Base-by-base conservation (phyloP, 129 eudicot species). In the Apium graveolens region DNA sequence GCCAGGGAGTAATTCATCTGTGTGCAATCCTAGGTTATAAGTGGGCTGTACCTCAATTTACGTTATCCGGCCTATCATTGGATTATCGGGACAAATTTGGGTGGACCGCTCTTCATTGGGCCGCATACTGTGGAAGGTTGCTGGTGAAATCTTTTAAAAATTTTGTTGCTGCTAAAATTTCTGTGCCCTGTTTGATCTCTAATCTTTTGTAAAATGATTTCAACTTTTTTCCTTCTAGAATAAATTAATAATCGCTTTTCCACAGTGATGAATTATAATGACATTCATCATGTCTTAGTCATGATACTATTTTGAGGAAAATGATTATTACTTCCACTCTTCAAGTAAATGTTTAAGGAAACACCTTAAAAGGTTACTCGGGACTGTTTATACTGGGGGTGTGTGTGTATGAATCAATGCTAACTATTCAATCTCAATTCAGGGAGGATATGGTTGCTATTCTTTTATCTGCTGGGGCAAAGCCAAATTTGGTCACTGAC, bases 81-180 rank as follows among this genome's bases (percentile, higher is more conserved):
- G 96, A 95, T 87, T 90, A 84, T 71, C 88, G 99, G 51, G 99
- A 95, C 81, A 95, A 90, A 82, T 84, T 20, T 84, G 99, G 99
- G 76, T 95, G 99, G 99, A 95, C 99, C 2, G 97, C 99, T 80
- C 94, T 95, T 82, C 99, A 95, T 83, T 95, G 99, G 99, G 99
- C 99, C 83, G 99, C 97, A 78, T 87, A 88, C 80, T 82, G 79
- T 85, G 99, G 99, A 83, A 95, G 91, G 99, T 95, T 86, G 27
- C 0, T 46, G n/a, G 27, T 76, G 79, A 42, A 53, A 12, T 65
- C 8, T n/a, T 45, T 55, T 13, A 37, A 34, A 5, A 70, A 6
- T 10, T 72, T 21, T 72, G 27, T 11, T 71, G 49, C 49, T 71
- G 26, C 32, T 71, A 7, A 39, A 70, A 39, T 71, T 71, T 49